Evolutionary conservation across 2,329 filamentous ascomycete genomes (phyloP), one percentile per base, ranked within the genome.

Genomic region (Sporothrix dimorphospora): DNA sequence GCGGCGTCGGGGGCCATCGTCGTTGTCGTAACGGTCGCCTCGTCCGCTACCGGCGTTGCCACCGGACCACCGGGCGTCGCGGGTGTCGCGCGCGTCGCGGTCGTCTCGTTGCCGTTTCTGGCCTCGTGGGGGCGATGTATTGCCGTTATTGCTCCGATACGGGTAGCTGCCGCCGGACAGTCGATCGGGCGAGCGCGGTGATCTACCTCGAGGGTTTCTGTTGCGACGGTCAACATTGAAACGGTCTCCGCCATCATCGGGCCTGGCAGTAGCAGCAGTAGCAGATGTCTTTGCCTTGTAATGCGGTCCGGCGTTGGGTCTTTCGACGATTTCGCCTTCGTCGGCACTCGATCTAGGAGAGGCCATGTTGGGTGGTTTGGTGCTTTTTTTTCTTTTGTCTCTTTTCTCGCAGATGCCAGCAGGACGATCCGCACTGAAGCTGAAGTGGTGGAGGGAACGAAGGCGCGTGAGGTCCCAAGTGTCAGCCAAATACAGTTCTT

Each of bases 161-260:
- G 80, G 79, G 21, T 80, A 80, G 75, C 78, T 79, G 77, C 80
- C 82, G 76, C 24, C 82, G 77, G 78, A 30, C 14, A 19, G 59
- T 1, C 47, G 53, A 27, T 71, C 68, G 77, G 88, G 88, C 75
- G 88, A 89, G 79, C 82, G 83, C 76, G 88, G 87, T 77, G 83
- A 80, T 86, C 85, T 88, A 81, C 83, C 85, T 83, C 87, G 89
- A 45, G 34, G 38, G 84, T 83, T 87, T 94, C 94, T 97, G 92
- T 92, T 88, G 87, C 87, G 90, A 89, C 91, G 92, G 93, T 97
- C 92, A 97, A 97, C 91, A 89, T 88, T 90, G 89, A 85, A 90
- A 91, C 90, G 88, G 88, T 90, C 89, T 87, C 88, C 84, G 82
- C 42, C 70, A 69, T 87, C 87, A 87, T 87, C 57, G 70, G 40